Evolutionary conservation across 805 yeast genomes (phyloP).

Genomic region (Saccharomyces paradoxus): DNA sequence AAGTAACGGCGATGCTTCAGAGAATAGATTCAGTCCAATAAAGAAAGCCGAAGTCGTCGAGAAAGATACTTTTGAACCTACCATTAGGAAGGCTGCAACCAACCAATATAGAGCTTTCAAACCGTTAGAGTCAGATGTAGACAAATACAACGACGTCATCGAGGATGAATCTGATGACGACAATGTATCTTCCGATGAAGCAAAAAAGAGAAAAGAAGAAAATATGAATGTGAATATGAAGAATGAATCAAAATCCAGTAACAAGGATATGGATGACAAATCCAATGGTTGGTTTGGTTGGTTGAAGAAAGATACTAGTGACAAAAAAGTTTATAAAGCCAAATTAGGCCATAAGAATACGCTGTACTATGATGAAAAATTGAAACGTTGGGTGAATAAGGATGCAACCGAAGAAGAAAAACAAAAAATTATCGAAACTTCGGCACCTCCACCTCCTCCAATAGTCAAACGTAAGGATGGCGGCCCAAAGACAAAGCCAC

Average conservation of each 20-base stretch:
- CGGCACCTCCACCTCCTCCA: conserved; percentile 65
- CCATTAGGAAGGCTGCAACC: conserved; percentile 21
- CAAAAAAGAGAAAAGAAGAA: conserved; percentile 15
- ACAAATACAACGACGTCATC: conserved; percentile 38
- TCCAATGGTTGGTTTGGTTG: conserved; percentile 49
- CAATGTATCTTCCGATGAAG: conserved; percentile 12
- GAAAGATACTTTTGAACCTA: conserved; percentile 21
- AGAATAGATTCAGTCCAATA: conserved; percentile 17
- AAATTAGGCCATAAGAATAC: conserved; percentile 68
- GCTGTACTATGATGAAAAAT: conserved; percentile 73
- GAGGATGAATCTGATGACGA: conserved; percentile 38
- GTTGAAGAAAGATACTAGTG: conserved; percentile 52
- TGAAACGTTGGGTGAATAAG: conserved; percentile 80
- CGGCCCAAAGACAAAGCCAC: conserved; percentile 31
- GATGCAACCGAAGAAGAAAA: conserved; percentile 61
- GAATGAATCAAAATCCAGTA: conserved; percentile 5
- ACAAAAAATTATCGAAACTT: conserved; percentile 43
- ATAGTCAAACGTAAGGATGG: conserved; percentile 33
- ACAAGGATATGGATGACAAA: conserved; percentile 2
- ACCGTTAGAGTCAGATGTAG: conserved; percentile 4
- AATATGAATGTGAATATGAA: conserved; percentile 10
- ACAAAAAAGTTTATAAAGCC: conserved; percentile 72
- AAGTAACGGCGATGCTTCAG: background rate
- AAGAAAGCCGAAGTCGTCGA: conserved; percentile 15
- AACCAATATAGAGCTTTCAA: conserved; percentile 16